Percentiles rank a stretch among this genome's conserved stretches.
Conservation (phyloP, 192 early-diverging fungal genomes). For the Coemansia sp. region DNA sequence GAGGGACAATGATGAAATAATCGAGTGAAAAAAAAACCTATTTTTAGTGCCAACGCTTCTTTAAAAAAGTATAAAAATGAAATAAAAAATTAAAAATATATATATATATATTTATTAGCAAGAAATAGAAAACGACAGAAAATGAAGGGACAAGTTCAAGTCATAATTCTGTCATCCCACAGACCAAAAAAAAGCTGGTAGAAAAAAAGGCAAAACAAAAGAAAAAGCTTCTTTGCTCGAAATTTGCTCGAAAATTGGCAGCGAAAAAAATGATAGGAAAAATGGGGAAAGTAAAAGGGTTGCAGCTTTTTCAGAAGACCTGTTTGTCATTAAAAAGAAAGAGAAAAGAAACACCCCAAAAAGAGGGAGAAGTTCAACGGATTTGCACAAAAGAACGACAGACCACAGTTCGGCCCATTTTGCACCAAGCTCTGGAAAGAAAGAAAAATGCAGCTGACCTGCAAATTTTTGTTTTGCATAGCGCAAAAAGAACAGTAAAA, state of each 20-base stretch:
- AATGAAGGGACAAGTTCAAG: background rate
- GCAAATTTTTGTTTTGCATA: background rate
- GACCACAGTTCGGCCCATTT: constrained; percentile 7
- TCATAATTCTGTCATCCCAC: background rate
- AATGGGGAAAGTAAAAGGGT: background rate
- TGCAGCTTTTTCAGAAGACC: background rate
- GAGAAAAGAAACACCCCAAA: background rate
- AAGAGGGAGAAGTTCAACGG: background rate
- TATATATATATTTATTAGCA: background rate
- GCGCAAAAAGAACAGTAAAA: constrained; percentile 4
- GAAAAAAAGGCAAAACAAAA: background rate
- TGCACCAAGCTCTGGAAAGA: background rate
- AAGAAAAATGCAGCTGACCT: constrained; percentile 3
- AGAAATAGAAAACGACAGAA: background rate
- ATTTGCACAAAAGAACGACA: background rate
- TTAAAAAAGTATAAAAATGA: constrained; percentile 2
- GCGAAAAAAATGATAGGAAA: background rate
- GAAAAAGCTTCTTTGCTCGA: background rate
- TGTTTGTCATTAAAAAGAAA: background rate
- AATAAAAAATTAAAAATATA: background rate
- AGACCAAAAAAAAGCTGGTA: background rate
- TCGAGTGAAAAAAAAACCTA: background rate
- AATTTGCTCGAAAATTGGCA: background rate
- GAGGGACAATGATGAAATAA: background rate
- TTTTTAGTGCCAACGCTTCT: constrained; percentile 1